Evolutionary conservation across 768 basidiomycete genomes (phyloP).

Genomic region (Podaxis sp.): DNA sequence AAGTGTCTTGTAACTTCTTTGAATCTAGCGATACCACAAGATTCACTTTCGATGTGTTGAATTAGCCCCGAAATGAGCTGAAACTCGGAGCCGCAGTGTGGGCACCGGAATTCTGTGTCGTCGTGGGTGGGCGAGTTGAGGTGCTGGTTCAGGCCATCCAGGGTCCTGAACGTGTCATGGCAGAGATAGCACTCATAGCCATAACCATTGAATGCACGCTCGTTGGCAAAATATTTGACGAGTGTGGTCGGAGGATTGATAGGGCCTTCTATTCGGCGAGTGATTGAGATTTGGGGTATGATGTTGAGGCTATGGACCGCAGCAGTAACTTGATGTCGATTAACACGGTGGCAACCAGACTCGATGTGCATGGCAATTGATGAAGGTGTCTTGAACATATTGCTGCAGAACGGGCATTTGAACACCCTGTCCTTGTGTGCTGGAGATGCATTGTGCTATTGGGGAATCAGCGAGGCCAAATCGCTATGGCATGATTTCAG

Average conservation of each 20-base stretch:
- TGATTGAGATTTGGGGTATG: conserved; percentile 53
- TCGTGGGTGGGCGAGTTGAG: conserved; percentile 58
- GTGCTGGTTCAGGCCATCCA: conserved; percentile 54
- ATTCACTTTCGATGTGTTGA: conserved; percentile 63
- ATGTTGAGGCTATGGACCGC: conserved; percentile 39
- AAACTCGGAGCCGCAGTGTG: conserved; percentile 42
- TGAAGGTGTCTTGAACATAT: conserved; percentile 39
- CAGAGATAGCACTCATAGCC: conserved; percentile 67
- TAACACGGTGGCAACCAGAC: conserved; percentile 49
- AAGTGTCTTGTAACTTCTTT: conserved; percentile 27
- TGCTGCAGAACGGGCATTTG: conserved; percentile 34
- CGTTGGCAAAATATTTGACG: conserved; percentile 27
- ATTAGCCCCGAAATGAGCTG: conserved; percentile 52
- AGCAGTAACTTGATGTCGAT: conserved; percentile 35
- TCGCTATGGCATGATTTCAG: conserved; percentile 39
- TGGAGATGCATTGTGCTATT: conserved; percentile 34
- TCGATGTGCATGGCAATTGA: conserved; percentile 64
- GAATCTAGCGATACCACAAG: conserved; percentile 52
- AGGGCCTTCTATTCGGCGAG: conserved; percentile 40
- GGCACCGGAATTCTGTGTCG: conserved; percentile 52
- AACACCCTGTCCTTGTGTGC: conserved; percentile 27
- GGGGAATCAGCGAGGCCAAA: conserved; percentile 23
- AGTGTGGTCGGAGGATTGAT: conserved; percentile 11
- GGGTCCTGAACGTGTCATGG: conserved; percentile 33
- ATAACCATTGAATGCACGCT: conserved; percentile 38